Conservation (phyloP, 2,329 filamentous ascomycete species). For the Ceratocystiopsis sp. region DNA sequence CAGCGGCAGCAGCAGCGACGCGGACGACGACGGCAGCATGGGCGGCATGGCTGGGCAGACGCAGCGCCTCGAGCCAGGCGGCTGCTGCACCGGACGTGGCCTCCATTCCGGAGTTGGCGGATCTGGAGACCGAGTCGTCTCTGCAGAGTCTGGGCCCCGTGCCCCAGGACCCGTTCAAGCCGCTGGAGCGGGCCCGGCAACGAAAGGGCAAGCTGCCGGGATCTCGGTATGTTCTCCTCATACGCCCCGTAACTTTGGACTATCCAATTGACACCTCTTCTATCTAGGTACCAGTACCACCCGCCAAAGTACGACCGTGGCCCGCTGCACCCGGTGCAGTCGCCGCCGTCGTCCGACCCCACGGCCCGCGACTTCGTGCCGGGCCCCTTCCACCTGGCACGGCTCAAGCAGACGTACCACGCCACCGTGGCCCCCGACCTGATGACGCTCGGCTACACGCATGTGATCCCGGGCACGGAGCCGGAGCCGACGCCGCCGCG, state of each 20-base stretch:
- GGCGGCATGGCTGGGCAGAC: conserved; percentile 14
- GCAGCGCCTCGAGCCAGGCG: conserved; percentile 31
- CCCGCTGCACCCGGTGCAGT: conserved; percentile 81
- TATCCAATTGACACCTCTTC: background rate
- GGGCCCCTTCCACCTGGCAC: conserved; percentile 76
- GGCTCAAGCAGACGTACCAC: conserved; percentile 79
- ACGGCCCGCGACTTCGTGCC: conserved; percentile 76
- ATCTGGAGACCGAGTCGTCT: conserved; percentile 34
- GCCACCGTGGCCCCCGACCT: conserved; percentile 75
- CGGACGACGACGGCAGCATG: conserved; percentile 12
- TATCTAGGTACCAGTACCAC: conserved; percentile 73
- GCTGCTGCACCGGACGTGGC: conserved; percentile 12
- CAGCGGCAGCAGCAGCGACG: background rate
- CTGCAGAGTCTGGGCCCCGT: conserved; percentile 13
- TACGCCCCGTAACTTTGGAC: background rate
- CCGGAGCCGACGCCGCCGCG: conserved; percentile 38
- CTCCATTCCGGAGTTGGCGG: conserved; percentile 19
- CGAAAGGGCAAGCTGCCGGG: conserved; percentile 26
- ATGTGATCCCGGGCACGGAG: conserved; percentile 61
- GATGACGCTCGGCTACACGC: conserved; percentile 74
- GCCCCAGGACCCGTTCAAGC: conserved; percentile 12
- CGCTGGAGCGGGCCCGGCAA: conserved; percentile 18
- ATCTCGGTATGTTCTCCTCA: conserved; percentile 22
- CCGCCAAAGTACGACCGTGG: conserved; percentile 91
- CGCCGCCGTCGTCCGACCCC: conserved; percentile 71